Percentiles rank a stretch among this genome's conserved stretches.
Evolutionary conservation across 352 stramenopile species (phyloP).

Genomic region (Globisporangium paddicum): DNA sequence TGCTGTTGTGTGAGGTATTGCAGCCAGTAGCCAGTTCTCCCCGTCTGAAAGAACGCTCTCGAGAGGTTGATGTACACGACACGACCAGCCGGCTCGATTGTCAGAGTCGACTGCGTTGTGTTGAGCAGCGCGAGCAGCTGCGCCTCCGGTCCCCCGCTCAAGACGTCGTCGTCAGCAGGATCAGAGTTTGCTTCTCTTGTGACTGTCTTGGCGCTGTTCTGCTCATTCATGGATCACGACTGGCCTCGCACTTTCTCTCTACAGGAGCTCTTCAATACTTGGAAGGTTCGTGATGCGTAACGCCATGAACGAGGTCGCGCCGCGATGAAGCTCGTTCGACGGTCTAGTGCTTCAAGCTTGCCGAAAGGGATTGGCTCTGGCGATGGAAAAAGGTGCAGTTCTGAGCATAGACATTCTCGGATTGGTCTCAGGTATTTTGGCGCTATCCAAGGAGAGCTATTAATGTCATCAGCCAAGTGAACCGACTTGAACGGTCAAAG

Average conservation of each 20-base stretch:
- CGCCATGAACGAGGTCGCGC: neutral
- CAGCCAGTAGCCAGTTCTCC: neutral
- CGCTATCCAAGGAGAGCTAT: too few relatives aligned
- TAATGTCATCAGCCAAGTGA: neutral
- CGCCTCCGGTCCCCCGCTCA: neutral
- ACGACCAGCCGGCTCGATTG: conserved; percentile 1
- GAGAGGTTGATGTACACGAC: conserved; percentile 8
- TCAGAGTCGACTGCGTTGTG: conserved; percentile 6
- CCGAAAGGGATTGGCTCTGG: neutral
- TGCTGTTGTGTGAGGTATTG: conserved; percentile 2
- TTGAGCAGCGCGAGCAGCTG: conserved; percentile 7
- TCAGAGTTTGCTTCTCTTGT: neutral
- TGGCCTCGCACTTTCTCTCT: neutral
- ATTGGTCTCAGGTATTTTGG: too few relatives aligned
- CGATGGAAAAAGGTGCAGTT: neutral
- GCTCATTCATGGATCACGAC: conserved; percentile 4
- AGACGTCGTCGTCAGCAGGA: neutral
- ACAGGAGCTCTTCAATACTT: neutral
- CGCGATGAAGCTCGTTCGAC: neutral
- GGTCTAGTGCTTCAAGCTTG: too few relatives aligned
- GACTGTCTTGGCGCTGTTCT: neutral
- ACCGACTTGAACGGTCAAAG: too few relatives aligned
- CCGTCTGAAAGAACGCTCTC: neutral
- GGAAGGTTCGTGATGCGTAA: neutral
- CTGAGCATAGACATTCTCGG: too few relatives aligned